Conservation (phyloP, 2,329 filamentous ascomycete genomes). For the Microdochium bolleyi region DNA sequence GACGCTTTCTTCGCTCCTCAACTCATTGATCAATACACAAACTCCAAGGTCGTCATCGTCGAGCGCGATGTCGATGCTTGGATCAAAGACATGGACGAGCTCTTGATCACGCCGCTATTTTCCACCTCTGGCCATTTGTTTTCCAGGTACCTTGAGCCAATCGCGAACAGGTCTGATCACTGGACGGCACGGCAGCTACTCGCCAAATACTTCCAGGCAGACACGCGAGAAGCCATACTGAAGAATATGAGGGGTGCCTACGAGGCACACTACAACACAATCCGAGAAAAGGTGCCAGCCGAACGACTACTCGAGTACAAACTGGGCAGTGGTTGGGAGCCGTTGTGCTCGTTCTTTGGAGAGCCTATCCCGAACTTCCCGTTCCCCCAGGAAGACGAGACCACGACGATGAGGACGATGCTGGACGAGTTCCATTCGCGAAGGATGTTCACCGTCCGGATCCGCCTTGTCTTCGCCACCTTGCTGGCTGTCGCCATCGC, state of each 20-base stretch:
- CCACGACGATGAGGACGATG: neutral
- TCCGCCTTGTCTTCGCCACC: neutral
- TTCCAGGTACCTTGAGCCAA: slow-evolving; percentile 7
- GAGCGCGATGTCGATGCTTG: slow-evolving; percentile 13
- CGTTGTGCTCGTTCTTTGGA: slow-evolving; percentile 14
- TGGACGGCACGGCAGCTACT: slow-evolving; percentile 4
- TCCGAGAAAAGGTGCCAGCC: slow-evolving; percentile 7
- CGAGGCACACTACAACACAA: slow-evolving; percentile 7
- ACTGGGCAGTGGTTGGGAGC: slow-evolving; percentile 13
- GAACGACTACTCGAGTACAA: slow-evolving; percentile 11
- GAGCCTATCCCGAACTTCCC: slow-evolving; percentile 6
- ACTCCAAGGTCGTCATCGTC: slow-evolving; percentile 12
- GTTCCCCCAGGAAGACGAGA: slow-evolving; percentile 7
- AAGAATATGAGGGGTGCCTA: slow-evolving; percentile 4
- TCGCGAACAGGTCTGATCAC: slow-evolving; percentile 16
- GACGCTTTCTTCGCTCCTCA: slow-evolving; percentile 8
- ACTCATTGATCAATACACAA: slow-evolving; percentile 11
- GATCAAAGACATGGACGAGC: slow-evolving; percentile 9
- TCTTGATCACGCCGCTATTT: slow-evolving; percentile 13
- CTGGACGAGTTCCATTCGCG: neutral
- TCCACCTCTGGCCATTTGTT: slow-evolving; percentile 1
- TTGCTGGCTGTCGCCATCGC: neutral
- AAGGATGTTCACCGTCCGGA: neutral
- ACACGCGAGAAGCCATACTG: neutral
- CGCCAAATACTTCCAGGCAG: slow-evolving; percentile 3